Evolutionary conservation across 108 stramenopile genomes (phyloP), one percentile per base, ranked within the genome.

Genomic region (Cyclotella kingstonii): DNA sequence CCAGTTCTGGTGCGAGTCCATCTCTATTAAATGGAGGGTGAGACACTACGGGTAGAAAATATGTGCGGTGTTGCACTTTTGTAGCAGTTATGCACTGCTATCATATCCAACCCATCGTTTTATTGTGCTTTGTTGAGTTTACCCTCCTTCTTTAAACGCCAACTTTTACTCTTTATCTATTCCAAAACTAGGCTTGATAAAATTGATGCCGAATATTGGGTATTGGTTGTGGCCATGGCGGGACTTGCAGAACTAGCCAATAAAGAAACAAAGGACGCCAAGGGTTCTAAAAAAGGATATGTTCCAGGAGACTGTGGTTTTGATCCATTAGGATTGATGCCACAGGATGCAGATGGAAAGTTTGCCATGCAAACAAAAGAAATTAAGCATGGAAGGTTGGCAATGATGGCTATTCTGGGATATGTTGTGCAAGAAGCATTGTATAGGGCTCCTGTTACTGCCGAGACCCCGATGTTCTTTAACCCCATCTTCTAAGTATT

Each of bases 341-440:
- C 91, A 2, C 40, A 74, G n/a, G 86, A 90, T 59, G 78, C 81
- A 41, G 72, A 54, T 12, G 86, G 76, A 14, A 75, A 79, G 65
- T 59, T 79, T 59, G 75, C 46, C 17, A 88, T 90, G 86, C 78
- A 77, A 68, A 82, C 80, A 7, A 84, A 85, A 45, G 91, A 93
- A 60, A 53, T 91, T 51, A 94, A 93, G 82, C 83, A 96, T 63
- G 95, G 95, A 21, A 73, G 95, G 18, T 41, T 93, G 55, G 90
- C 93, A 36, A 97, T 97, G 96, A 80, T 95, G 78, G 94, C 89
- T 33, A 78, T 89, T 54, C 63, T 86, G 47, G 94, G 94, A 51
- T 93, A 90, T 59, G 85, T 67, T 23, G 82, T 81, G 3, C 96
- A 95, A 79, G 95, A 97, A 76, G 90, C 90, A 8, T 33, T 94